Base-by-base conservation (phyloP, 306 rosid genomes). In the Vigna hirtella region DNA sequence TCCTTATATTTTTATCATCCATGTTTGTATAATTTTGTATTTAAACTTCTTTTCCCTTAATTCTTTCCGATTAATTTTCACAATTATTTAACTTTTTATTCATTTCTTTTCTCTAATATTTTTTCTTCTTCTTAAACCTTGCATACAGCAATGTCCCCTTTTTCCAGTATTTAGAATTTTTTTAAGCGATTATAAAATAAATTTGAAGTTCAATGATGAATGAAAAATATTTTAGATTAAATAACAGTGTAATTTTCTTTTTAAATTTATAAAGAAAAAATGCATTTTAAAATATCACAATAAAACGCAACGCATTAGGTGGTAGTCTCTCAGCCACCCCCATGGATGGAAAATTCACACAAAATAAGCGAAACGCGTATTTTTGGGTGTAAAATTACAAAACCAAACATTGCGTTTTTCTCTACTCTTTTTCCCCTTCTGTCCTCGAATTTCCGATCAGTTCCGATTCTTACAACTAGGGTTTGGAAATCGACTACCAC, bases 361-460 rank as follows among this genome's bases (percentile, higher is more conserved):
- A 40, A 63, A 18, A n/a, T 3, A 64, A 64, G n/a, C 34, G 2
- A 42, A 67, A 67, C 40, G 58, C 30, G 26, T 73, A 59, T 9
- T 42, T 57, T 57, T 53, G 4, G 34, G 36, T 17, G 17, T 17
- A 45, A 45, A 15, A 14, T 49, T 14, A 22, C 32, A 18, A 72
- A 73, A 42, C 28, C n/a, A 6, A 40, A 36, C 12, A 57, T 36
- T 2, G 55, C 2, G n/a, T 32, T 12, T 42, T 50, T 36, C 49
- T 47, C n/a, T 14, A 14, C n/a, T 5, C 17, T 20, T 53, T 36
- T 26, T 2, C 40, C 40, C 10, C 14, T 47, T 18, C 5, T 50
- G 9, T 47, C 71, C 71, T 55, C 15, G 55, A 58, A 17, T 43
- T 48, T 75, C 61, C 79, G 66, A 65, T 43, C 62, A 61, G 14